Percentiles rank a stretch among this genome's conserved stretches.
These are phyloP conservation scores for Alternaria rosae DNA, from an alignment of 2,329 filamentous ascomycete genomes.

Conservation along the genomic window DNA sequence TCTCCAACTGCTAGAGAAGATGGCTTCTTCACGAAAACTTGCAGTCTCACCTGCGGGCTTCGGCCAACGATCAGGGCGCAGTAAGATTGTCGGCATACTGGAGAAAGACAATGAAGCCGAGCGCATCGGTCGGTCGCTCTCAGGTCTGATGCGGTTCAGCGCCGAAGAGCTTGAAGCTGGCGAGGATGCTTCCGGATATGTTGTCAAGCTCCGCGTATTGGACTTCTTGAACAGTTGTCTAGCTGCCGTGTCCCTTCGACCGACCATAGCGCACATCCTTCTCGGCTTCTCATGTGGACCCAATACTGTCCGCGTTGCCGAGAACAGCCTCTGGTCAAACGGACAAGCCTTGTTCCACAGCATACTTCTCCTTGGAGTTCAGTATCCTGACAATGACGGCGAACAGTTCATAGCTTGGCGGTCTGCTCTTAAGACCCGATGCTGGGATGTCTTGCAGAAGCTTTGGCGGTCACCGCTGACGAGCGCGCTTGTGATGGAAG, in stretches of 20 bases:
- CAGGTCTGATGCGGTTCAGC: conserved; percentile 69
- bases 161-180: conserved; percentile 77
- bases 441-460: conserved; percentile 71
- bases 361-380: conserved; percentile 74
- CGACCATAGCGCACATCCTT: conserved; percentile 88
- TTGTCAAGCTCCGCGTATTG: conserved; percentile 83
- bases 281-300: conserved; percentile 85
- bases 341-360: conserved; percentile 83
- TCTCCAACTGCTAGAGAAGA: conserved; percentile 81
- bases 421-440: conserved; percentile 53
- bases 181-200: conserved; percentile 73
- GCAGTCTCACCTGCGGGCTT: conserved; percentile 73
- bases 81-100: conserved; percentile 87
- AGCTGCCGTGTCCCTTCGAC: conserved; percentile 74
- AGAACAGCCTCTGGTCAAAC: conserved; percentile 73
- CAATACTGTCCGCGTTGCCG: conserved; percentile 71
- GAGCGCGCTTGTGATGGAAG: conserved; percentile 73
- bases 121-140: conserved; percentile 77
- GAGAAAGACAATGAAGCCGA: conserved; percentile 82
- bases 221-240: conserved; percentile 86
- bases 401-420: conserved; percentile 52
- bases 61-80: conserved; percentile 70
- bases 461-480: conserved; percentile 87
- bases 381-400: conserved; percentile 69
- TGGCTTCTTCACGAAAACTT: conserved; percentile 83